These are phyloP conservation scores for Colletotrichum endophyticum DNA, from an alignment of 2,329 filamentous ascomycete genomes.

Conservation along the genomic window DNA sequence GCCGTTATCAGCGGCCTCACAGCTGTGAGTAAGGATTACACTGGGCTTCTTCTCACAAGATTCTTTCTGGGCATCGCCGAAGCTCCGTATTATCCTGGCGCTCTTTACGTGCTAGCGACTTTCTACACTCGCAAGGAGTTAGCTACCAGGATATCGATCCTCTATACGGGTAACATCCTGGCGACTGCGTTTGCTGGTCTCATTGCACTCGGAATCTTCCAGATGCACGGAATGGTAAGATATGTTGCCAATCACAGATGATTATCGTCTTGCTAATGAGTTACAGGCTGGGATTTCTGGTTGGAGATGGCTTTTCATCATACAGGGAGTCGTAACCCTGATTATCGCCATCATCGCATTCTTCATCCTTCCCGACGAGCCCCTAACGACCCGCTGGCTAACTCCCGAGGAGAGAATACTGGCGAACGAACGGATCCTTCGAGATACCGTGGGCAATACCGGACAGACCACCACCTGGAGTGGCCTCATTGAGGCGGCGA, in stretches of 20 bases:
- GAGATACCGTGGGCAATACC: slow-evolving; percentile 29
- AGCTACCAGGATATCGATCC: slow-evolving; percentile 27
- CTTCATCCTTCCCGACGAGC: slow-evolving; percentile 29
- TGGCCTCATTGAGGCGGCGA: slow-evolving; percentile 45
- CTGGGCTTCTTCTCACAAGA: slow-evolving; percentile 27
- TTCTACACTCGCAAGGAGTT: slow-evolving; percentile 37
- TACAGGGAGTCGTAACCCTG: slow-evolving; percentile 62
- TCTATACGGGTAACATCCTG: slow-evolving; percentile 30
- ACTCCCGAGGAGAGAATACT: slow-evolving; percentile 40
- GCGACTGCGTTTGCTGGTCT: slow-evolving; percentile 31
- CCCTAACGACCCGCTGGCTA: slow-evolving; percentile 40
- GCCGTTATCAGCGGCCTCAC: slow-evolving; percentile 31
- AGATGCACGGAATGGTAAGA: slow-evolving; percentile 33
- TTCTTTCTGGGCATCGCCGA: slow-evolving; percentile 32
- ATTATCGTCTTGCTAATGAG: rapidly evolving
- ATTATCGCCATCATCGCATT: slow-evolving; percentile 10
- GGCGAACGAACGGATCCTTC: slow-evolving; percentile 42
- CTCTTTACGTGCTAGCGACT: slow-evolving; percentile 30
- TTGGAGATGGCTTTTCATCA: slow-evolving; percentile 85
- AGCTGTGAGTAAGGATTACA: slow-evolving; percentile 29
- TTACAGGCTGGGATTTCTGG: slow-evolving; percentile 41
- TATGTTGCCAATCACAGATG: no score
- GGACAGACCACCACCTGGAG: slow-evolving; percentile 32
- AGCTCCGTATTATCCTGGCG: slow-evolving; percentile 32
- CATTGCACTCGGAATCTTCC: slow-evolving; percentile 28